Evolutionary conservation across 1,284 basidiomycete species (phyloP).

Genomic region (Sphagnurus paluster): DNA sequence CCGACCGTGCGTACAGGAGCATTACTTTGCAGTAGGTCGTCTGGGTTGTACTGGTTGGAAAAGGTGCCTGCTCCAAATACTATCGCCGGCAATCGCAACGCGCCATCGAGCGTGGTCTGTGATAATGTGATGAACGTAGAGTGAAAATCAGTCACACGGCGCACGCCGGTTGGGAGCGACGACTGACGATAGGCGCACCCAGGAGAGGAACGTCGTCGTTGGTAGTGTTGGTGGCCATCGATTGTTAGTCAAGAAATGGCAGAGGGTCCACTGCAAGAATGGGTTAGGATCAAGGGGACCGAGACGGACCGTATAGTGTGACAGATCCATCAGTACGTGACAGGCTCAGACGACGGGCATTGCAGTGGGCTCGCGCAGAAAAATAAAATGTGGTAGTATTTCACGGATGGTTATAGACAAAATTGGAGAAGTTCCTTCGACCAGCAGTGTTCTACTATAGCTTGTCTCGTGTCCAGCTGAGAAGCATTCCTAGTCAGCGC

Average conservation of each 20-base stretch:
- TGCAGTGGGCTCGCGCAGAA: not conserved
- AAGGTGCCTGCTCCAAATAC: constrained; percentile 61
- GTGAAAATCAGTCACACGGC: not conserved
- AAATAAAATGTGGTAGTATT: constrained; percentile 12
- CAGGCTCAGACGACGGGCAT: constrained; percentile 1
- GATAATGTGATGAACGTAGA: not conserved
- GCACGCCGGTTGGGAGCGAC: not conserved
- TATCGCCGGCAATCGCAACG: constrained; percentile 33
- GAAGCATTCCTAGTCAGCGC: constrained; percentile 13
- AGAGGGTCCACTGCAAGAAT: not conserved
- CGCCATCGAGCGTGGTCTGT: constrained; percentile 27
- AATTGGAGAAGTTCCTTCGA: constrained; percentile 10
- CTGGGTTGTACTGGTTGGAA: constrained; percentile 71
- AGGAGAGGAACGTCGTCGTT: constrained; percentile 50
- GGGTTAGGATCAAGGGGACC: not conserved
- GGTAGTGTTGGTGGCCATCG: constrained; percentile 36
- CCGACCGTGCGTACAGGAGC: constrained; percentile 73
- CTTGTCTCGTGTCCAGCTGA: constrained; percentile 72
- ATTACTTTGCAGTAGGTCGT: constrained; percentile 58
- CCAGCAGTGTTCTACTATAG: constrained; percentile 43
- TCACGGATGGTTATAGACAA: constrained; percentile 15
- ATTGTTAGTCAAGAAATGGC: not conserved
- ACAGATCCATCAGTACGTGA: constrained; percentile 9
- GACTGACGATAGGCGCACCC: constrained; percentile 36
- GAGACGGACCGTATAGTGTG: constrained; percentile 6